Conservation (phyloP, 768 basidiomycete genomes). For the Lactarius sp. region DNA sequence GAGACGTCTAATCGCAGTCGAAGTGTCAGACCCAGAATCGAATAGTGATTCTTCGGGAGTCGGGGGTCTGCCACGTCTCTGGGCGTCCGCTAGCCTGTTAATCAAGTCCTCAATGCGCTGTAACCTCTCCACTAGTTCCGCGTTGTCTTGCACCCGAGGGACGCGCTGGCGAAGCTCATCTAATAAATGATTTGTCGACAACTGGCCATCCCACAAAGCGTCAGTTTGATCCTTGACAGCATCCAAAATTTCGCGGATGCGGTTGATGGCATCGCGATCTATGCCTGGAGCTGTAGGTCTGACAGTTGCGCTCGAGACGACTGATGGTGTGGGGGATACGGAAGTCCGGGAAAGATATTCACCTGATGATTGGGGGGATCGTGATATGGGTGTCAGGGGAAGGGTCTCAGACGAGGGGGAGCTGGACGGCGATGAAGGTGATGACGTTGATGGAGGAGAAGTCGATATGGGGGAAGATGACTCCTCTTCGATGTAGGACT, state of each 20-base stretch:
- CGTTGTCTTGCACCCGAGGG: constrained; percentile 38
- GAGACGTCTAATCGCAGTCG: constrained; percentile 28
- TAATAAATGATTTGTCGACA: constrained; percentile 52
- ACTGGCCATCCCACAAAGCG: constrained; percentile 60
- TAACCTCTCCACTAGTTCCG: constrained; percentile 28
- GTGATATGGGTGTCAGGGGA: constrained; percentile 17
- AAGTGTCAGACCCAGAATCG: constrained; percentile 31
- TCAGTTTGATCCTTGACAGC: constrained; percentile 55
- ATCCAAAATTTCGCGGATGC: constrained; percentile 50
- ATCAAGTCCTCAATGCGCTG: constrained; percentile 24
- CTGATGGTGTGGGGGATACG: constrained; percentile 34
- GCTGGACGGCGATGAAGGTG: constrained; percentile 32
- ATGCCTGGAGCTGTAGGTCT: constrained; percentile 31
- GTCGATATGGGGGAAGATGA: constrained; percentile 22
- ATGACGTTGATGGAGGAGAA: constrained; percentile 37
- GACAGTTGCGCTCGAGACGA: constrained; percentile 35
- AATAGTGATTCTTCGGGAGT: constrained; percentile 32
- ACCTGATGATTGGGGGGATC: constrained; percentile 27
- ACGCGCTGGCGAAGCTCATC: constrained; percentile 51
- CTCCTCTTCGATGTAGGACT: constrained; percentile 26
- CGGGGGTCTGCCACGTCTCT: constrained; percentile 17
- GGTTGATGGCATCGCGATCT: constrained; percentile 36
- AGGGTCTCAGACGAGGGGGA: constrained; percentile 13
- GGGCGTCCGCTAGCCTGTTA: constrained; percentile 15
- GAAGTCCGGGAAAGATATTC: constrained; percentile 40